Evolutionary conservation across 2,329 filamentous ascomycete species (phyloP).

Genomic region (Epichloe sylvatica): DNA sequence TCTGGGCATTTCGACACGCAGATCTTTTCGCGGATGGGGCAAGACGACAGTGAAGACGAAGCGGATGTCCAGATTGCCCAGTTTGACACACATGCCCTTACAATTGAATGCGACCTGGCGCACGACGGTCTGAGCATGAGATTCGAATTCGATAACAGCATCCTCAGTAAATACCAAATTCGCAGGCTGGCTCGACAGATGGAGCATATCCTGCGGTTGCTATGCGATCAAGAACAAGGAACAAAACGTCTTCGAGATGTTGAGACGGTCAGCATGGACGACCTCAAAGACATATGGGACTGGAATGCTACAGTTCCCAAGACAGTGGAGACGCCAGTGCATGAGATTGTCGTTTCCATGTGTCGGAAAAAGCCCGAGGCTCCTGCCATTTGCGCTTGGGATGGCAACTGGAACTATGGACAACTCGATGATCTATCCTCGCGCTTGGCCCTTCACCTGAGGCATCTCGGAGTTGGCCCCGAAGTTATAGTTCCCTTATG

Average conservation of each 20-base stretch:
- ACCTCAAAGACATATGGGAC: slow-evolving; percentile 5
- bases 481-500: slow-evolving; percentile 2
- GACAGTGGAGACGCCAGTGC: slow-evolving; percentile 3
- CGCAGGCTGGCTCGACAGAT: slow-evolving; percentile 1
- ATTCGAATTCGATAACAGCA: not conserved
- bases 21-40: not conserved
- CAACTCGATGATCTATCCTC: slow-evolving; percentile 14
- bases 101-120: slow-evolving; percentile 2
- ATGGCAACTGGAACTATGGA: slow-evolving; percentile 28
- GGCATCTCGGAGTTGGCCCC: slow-evolving; percentile 1
- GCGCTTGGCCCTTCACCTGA: slow-evolving; percentile 5
- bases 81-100: slow-evolving; percentile 1
- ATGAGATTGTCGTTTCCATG: slow-evolving; percentile 2
- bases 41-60: not conserved
- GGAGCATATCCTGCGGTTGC: slow-evolving; percentile 1
- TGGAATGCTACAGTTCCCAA: slow-evolving; percentile 4
- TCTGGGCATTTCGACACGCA: not conserved
- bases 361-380: slow-evolving; percentile 2
- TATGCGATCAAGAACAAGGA: not conserved
- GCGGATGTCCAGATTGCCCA: not conserved
- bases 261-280: not conserved
- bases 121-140: not conserved
- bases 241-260: not conserved
- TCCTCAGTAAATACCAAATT: not conserved
- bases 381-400: slow-evolving; percentile 8